These are phyloP conservation scores for Monosporascus sp. DNA, from an alignment of 2,329 filamentous ascomycete genomes.

Conservation along the genomic window DNA sequence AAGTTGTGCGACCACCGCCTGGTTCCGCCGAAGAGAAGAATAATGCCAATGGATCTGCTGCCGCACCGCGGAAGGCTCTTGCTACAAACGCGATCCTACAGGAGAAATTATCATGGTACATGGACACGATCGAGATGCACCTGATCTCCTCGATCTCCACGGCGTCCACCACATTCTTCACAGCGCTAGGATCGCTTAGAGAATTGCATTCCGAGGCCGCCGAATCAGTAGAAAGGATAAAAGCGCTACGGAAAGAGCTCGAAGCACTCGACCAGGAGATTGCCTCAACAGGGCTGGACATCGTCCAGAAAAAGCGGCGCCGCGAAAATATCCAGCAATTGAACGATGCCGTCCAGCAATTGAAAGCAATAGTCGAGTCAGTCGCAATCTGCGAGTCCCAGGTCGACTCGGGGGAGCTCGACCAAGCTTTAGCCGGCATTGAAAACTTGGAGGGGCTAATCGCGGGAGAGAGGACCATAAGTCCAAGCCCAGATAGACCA, in stretches of 20 bases:
- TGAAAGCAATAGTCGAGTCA: constrained; percentile 71
- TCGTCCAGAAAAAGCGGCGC: constrained; percentile 76
- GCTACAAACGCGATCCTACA: constrained; percentile 96
- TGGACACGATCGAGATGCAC: constrained; percentile 98
- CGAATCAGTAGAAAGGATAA: constrained; percentile 84
- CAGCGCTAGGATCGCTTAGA: constrained; percentile 82
- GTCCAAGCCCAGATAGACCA: constrained; percentile 18
- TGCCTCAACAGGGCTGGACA: constrained; percentile 76
- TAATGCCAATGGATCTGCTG: constrained; percentile 50
- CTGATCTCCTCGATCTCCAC: constrained; percentile 94
- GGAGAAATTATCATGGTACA: constrained; percentile 98
- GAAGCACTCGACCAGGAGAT: constrained; percentile 80
- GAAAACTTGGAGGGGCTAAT: constrained; percentile 76
- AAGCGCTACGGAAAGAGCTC: constrained; percentile 72
- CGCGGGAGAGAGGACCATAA: constrained; percentile 57
- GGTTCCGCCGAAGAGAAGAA: constrained; percentile 50
- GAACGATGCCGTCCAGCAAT: constrained; percentile 75
- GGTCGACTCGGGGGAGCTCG: constrained; percentile 78
- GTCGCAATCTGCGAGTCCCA: constrained; percentile 73
- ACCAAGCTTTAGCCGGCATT: constrained; percentile 73
- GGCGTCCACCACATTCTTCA: constrained; percentile 94
- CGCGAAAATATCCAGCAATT: constrained; percentile 81
- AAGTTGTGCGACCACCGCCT: constrained; percentile 73
- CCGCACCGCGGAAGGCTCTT: constrained; percentile 73
- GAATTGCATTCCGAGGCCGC: constrained; percentile 90